Evolutionary conservation across 495 filamentous ascomycete genomes (phyloP).

Genomic region (Penicillium samsonianum): DNA sequence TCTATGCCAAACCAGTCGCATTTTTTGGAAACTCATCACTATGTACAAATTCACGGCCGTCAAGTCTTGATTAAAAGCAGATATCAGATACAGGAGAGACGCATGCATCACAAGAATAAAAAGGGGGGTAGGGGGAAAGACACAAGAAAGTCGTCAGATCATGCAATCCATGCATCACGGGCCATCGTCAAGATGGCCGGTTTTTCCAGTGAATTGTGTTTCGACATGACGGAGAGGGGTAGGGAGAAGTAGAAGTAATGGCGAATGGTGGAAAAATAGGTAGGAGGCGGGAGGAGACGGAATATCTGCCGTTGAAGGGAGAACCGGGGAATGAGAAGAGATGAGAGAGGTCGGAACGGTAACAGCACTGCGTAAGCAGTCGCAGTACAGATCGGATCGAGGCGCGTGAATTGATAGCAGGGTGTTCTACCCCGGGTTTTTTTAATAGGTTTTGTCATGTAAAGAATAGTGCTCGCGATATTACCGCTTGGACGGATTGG

Average conservation of each 20-base stretch:
- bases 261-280: neutral
- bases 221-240: conserved; percentile 2
- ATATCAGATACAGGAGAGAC: conserved; percentile 13
- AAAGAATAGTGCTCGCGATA: neutral
- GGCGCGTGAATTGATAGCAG: neutral
- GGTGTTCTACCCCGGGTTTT: neutral
- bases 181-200: conserved; percentile 11
- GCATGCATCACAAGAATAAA: conserved; percentile 17
- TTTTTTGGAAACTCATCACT: conserved; percentile 11
- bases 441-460: neutral
- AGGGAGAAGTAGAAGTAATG: neutral
- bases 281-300: neutral
- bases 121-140: neutral
- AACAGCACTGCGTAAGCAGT: neutral
- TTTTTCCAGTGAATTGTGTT: conserved; percentile 6
- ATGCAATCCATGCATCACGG: conserved; percentile 9
- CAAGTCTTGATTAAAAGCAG: conserved; percentile 17
- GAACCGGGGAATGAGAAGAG: neutral
- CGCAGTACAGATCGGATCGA: neutral
- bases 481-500: neutral
- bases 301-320: conserved; percentile 5
- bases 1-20: conserved; percentile 16
- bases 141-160: conserved; percentile 12
- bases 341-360: neutral
- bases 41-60: conserved; percentile 16